Evolutionary conservation across 768 basidiomycete genomes (phyloP).

Genomic region (Tylopilus rubrobrunneus): DNA sequence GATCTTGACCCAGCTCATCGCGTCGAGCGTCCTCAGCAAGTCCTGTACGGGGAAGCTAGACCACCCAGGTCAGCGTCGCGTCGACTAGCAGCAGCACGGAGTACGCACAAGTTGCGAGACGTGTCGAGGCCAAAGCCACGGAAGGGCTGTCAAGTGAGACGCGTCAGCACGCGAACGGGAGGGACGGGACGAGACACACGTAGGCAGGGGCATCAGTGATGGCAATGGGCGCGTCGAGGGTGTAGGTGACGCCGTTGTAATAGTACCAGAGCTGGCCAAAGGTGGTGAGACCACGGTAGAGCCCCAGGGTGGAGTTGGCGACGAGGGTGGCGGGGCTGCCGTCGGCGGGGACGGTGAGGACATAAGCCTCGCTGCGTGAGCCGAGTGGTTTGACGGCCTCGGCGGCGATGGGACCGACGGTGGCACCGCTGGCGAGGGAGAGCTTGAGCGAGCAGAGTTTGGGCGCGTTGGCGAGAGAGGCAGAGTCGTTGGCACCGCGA

Average conservation of each 20-base stretch:
- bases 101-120: slow-evolving; percentile 38
- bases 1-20: slow-evolving; percentile 53
- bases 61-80: neutral
- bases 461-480: slow-evolving; percentile 24
- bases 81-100: neutral
- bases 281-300: slow-evolving; percentile 52
- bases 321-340: slow-evolving; percentile 35
- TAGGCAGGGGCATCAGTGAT: slow-evolving; percentile 49
- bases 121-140: slow-evolving; percentile 47
- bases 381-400: slow-evolving; percentile 35
- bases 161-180: neutral
- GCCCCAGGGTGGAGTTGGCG: slow-evolving; percentile 46
- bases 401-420: slow-evolving; percentile 29
- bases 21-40: slow-evolving; percentile 43
- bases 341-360: slow-evolving; percentile 35
- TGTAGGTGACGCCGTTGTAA: slow-evolving; percentile 32
- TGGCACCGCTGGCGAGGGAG: slow-evolving; percentile 16
- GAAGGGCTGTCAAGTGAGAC: slow-evolving; percentile 21
- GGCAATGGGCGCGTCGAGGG: slow-evolving; percentile 35
- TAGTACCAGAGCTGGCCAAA: slow-evolving; percentile 54
- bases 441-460: slow-evolving; percentile 27
- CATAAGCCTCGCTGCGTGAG: slow-evolving; percentile 43
- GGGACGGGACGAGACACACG: slow-evolving; percentile 15
- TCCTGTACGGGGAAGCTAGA: slow-evolving; percentile 37
- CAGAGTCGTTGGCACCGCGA: slow-evolving; percentile 32